These are phyloP conservation scores for Circinella umbellata DNA, from an alignment of 371 early-diverging fungal species.

Conservation along the genomic window DNA sequence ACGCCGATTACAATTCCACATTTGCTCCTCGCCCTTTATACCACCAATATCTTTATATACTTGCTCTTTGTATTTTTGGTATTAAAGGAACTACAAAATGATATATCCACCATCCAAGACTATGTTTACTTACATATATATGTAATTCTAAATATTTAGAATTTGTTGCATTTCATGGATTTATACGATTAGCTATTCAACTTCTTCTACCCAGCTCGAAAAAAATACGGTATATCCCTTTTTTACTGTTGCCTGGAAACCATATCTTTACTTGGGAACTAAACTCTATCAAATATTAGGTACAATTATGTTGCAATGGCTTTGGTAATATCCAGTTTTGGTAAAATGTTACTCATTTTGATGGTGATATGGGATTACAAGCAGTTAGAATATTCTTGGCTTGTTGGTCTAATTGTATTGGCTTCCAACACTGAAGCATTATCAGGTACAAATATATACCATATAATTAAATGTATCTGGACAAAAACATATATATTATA, in stretches of 20 bases:
- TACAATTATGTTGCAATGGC: slow-evolving; percentile 77
- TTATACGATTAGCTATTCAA: slow-evolving; percentile 40
- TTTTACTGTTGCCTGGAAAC: not conserved
- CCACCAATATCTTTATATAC: slow-evolving; percentile 82
- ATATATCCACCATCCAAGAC: not conserved
- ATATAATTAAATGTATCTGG: not conserved
- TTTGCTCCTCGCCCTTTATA: slow-evolving; percentile 68
- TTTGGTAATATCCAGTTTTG: slow-evolving; percentile 87
- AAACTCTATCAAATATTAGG: slow-evolving; percentile 22
- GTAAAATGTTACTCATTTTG: slow-evolving; percentile 85
- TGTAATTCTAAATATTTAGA: slow-evolving; percentile 27
- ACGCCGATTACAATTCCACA: slow-evolving; percentile 49
- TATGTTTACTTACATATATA: no score
- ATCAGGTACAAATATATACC: slow-evolving; percentile 58
- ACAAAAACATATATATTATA: no score
- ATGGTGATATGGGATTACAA: slow-evolving; percentile 96
- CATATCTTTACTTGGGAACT: not conserved
- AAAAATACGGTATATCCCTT: not conserved
- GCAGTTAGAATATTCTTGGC: slow-evolving; percentile 83
- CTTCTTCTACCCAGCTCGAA: slow-evolving; percentile 9
- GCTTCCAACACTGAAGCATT: slow-evolving; percentile 88
- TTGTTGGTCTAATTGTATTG: slow-evolving; percentile 77
- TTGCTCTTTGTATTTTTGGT: slow-evolving; percentile 77
- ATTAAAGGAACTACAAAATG: slow-evolving; percentile 16
- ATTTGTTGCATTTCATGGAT: slow-evolving; percentile 52